Base-by-base conservation (phyloP, 257 asterid genomes). In the Mentha longifolia region DNA sequence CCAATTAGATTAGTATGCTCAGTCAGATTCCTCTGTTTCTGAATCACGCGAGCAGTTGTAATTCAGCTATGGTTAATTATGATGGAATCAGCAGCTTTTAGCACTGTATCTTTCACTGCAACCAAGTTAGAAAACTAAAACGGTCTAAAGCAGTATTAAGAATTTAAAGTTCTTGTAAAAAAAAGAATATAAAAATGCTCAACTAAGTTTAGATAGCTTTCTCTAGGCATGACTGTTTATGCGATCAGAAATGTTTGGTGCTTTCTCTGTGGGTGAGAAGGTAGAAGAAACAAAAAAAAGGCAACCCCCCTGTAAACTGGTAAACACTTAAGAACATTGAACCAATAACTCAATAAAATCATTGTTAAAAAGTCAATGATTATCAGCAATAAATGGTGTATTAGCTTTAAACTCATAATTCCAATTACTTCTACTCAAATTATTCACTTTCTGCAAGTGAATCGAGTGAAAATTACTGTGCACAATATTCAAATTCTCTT, bases 1-100 rank as follows among this genome's bases (percentile, higher is more conserved):
- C 41, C 57, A 65, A 51, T 25, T 58, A 55, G 31, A 65, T 50
- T 16, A 49, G 22, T 7, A 35, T 35, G 39, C 39, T 35, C 8
- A 0, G 9, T 7, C 39, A 35, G 39, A 35, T 35, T 35, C 39
- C 39, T 12, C 46, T 33, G 47, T 42, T 42, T 17, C 16, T 49
- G n/a, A 50, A 72, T 43, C 58, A 45, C 54, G 6, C 5, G 33
- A 20, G 37, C 46, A 57, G 45, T 28, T 51, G 50, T 10, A 28
- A 39, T 12, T 31, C 28, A 33, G 74, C 19, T 65, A 58, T 69
- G 71, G 47, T 19, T 22, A 14, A 56, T 57, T 47, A 55, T 35
- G 13, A 5, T n/a, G 25, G 43, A 49, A 35, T 60, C 15, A 7
- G 22, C 65, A 66, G 67, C 62, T 54, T 70, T 71, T 71, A 51